Base-by-base conservation (phyloP, 73 alveolate species). In the Paramecium caudatum region DNA sequence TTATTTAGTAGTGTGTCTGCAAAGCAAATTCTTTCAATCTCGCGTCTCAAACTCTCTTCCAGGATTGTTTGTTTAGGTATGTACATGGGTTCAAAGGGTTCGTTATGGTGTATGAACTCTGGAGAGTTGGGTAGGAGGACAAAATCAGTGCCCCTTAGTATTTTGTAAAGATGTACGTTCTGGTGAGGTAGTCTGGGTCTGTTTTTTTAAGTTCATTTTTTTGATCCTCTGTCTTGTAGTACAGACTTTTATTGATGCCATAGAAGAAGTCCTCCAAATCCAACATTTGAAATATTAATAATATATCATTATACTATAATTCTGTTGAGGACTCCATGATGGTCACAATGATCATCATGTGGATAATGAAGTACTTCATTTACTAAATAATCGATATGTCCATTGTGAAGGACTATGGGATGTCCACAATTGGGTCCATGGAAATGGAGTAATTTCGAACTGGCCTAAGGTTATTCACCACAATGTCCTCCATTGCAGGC, bases 51-150 rank as follows among this genome's bases (percentile, higher is more conserved):
- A 19, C 90, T 62, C 16, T 86, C 93, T 25, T 86, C 93, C 10
- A 86, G 47, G 13, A 86, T 86, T 13, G 93, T 86, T 62, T 86
- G 23, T 15, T 86, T 86, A 16, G 93, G 93, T 1, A 86, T 86
- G 36, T 86, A 86, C 93, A 86, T 86, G 9, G 93, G 93, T 48
- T 86, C 93, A 65, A 86, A 86, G 15, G 93, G 93, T 43, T 86
- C 93, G 12, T 70, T 62, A 27, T 70, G 82, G 19, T 70, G 27
- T 4, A 86, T 86, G 46, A 86, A 86, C 39, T 86, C 93, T 25
- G 93, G 93, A 5, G 90, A 62, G 34, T 78, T 63, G 16, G 93
- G 93, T 1, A 86, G 48, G 19, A 86, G 65, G 13, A 63, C 82
- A 43, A 86, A 86, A 41, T 86, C 93, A 2, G 93, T 86, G 46